phyloP scores from a whole-genome alignment of 208 protist species.

The Trypanosomatidae sp. region DNA sequence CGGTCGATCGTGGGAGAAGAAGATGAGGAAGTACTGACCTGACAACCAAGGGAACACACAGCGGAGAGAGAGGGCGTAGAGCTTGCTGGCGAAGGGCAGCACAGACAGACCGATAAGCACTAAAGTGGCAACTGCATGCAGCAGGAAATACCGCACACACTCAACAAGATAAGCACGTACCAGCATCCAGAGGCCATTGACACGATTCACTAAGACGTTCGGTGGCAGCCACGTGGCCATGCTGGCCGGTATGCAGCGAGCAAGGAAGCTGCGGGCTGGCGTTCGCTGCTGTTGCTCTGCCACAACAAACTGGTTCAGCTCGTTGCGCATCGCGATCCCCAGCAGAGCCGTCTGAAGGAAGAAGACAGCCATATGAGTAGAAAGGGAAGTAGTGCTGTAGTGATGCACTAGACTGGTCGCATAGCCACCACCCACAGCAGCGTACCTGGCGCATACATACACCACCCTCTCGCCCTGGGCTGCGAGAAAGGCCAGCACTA shows the following conservation, averaged over 20 bases:
- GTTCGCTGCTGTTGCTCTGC: slow-evolving; percentile 8
- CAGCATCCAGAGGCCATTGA: slow-evolving; percentile 49
- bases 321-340: slow-evolving; percentile 65
- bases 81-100: slow-evolving; percentile 58
- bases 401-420: slow-evolving; percentile 11
- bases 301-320: slow-evolving; percentile 42
- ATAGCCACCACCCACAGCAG: not conserved
- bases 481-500: not conserved
- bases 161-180: slow-evolving; percentile 42
- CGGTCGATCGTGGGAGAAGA: slow-evolving; percentile 45
- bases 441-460: not conserved
- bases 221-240: slow-evolving; percentile 23
- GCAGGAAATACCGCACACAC: slow-evolving; percentile 51
- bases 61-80: slow-evolving; percentile 66
- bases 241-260: slow-evolving; percentile 8
- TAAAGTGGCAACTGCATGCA: slow-evolving; percentile 42
- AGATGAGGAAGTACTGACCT: slow-evolving; percentile 54
- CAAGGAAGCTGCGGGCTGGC: slow-evolving; percentile 2
- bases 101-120: slow-evolving; percentile 70
- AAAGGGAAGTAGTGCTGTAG: slow-evolving; percentile 65
- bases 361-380: slow-evolving; percentile 54
- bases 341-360: slow-evolving; percentile 68
- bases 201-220: slow-evolving; percentile 20
- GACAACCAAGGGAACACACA: slow-evolving; percentile 72
- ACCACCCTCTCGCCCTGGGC: not conserved